phyloP scores from a whole-genome alignment of 2,329 filamentous ascomycete species.

The Aureobasidium sp. region DNA sequence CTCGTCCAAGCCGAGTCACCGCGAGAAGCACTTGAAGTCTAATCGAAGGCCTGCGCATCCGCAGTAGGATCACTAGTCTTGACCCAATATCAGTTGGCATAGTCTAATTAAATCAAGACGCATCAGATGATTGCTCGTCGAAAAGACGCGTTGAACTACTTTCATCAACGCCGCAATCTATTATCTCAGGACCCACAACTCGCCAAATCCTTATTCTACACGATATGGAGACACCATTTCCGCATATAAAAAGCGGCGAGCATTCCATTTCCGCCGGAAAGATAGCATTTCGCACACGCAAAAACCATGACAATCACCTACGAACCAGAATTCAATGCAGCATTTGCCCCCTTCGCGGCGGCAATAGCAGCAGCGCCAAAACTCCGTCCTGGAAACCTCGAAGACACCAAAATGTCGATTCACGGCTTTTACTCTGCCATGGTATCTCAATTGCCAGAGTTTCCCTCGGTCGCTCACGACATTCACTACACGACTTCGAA shows the following conservation, averaged over 20 bases:
- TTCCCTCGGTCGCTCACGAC: constrained; percentile 17
- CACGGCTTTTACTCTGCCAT: constrained; percentile 15
- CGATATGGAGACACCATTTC: neutral
- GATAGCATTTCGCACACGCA: neutral
- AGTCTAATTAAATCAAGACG: neutral
- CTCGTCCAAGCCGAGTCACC: too few species aligned
- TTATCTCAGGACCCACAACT: neutral
- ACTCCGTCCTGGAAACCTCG: constrained; percentile 18
- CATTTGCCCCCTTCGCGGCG: constrained; percentile 15
- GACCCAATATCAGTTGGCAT: too few species aligned
- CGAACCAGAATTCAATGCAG: constrained; percentile 17
- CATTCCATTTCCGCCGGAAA: neutral
- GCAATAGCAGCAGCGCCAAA: constrained; percentile 5
- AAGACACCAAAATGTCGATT: constrained; percentile 15
- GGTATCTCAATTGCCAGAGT: constrained; percentile 6
- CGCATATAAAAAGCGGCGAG: neutral
- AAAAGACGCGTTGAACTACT: neutral
- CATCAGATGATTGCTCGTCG: neutral
- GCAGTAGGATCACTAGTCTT: too few species aligned
- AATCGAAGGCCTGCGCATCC: too few species aligned
- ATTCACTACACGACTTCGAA: constrained; percentile 16
- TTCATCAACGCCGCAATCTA: neutral
- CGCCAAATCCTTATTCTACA: neutral
- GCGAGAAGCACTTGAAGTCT: too few species aligned
- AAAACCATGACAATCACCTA: constrained; percentile 19